Percentiles rank a stretch among this genome's conserved stretches.
Evolutionary conservation across 2,329 filamentous ascomycete species (phyloP).

Genomic region (Pseudogymnoascus sp.): DNA sequence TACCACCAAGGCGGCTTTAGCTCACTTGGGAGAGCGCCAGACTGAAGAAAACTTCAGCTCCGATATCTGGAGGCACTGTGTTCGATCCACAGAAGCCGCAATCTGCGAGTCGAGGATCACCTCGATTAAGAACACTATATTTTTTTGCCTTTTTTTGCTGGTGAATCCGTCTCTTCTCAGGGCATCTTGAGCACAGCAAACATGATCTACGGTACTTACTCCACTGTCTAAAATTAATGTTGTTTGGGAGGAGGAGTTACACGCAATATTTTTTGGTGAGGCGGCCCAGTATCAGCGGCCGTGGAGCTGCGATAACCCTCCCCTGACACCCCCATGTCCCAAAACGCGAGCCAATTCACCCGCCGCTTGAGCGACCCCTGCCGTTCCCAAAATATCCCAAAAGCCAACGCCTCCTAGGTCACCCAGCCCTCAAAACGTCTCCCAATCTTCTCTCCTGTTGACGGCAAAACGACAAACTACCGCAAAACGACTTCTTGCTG

Average conservation of each 20-base stretch:
- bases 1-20: conserved; percentile 13
- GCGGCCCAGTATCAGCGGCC: neutral
- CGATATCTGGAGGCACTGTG: conserved; percentile 14
- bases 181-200: neutral
- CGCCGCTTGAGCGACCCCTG: neutral
- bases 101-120: conserved; percentile 12
- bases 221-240: neutral
- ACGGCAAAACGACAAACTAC: neutral
- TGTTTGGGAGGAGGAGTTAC: neutral
- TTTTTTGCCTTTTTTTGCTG: conserved; percentile 9
- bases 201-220: neutral
- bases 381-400: neutral
- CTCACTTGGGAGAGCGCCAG: conserved; percentile 16
- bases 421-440: neutral
- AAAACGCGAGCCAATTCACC: neutral
- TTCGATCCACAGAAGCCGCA: conserved; percentile 16
- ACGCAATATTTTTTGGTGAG: neutral
- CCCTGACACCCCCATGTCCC: neutral
- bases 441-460: neutral
- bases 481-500: neutral
- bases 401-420: neutral
- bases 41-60: conserved; percentile 13
- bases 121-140: conserved; percentile 11
- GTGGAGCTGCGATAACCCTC: neutral
- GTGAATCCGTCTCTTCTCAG: neutral